Conservation (phyloP, 176 grass and related monocot genomes). For the Phyllostachys edulis region DNA sequence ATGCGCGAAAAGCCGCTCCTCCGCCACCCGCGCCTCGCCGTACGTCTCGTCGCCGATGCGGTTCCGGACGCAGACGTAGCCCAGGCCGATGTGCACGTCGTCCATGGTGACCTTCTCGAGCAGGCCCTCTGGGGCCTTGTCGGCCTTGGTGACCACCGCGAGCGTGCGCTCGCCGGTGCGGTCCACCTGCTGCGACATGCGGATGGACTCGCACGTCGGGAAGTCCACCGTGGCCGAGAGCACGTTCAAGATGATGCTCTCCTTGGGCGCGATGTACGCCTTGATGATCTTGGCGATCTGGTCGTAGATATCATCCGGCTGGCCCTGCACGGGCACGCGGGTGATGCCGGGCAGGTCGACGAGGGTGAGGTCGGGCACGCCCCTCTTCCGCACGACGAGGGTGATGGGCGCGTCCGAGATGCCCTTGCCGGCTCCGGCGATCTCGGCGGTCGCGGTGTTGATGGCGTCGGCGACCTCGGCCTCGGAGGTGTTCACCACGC, state of each 20-base stretch:
- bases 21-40: no score
- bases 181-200: slow-evolving; percentile 73
- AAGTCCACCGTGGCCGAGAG: slow-evolving; percentile 62
- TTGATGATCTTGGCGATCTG: slow-evolving; percentile 53
- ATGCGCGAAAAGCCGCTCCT: no score
- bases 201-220: slow-evolving; percentile 65
- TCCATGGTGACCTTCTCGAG: slow-evolving; percentile 71
- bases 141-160: slow-evolving; percentile 58
- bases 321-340: slow-evolving; percentile 47
- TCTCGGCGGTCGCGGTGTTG: no score
- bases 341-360: slow-evolving; percentile 67
- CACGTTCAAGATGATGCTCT: slow-evolving; percentile 75
- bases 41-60: no score
- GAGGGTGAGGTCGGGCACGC: slow-evolving; percentile 59
- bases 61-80: slow-evolving; percentile 36
- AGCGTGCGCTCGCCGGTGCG: slow-evolving; percentile 56
- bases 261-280: slow-evolving; percentile 42
- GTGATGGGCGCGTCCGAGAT: slow-evolving; percentile 18
- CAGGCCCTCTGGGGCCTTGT: slow-evolving; percentile 45
- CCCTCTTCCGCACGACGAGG: slow-evolving; percentile 60
- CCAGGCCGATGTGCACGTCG: slow-evolving; percentile 56
- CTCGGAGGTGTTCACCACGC: no score
- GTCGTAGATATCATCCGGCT: slow-evolving; percentile 62
- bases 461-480: no score
- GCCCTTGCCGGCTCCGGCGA: no score